phyloP scores from a whole-genome alignment of 164 flowering plant species.

The Macadamia tetraphylla region DNA sequence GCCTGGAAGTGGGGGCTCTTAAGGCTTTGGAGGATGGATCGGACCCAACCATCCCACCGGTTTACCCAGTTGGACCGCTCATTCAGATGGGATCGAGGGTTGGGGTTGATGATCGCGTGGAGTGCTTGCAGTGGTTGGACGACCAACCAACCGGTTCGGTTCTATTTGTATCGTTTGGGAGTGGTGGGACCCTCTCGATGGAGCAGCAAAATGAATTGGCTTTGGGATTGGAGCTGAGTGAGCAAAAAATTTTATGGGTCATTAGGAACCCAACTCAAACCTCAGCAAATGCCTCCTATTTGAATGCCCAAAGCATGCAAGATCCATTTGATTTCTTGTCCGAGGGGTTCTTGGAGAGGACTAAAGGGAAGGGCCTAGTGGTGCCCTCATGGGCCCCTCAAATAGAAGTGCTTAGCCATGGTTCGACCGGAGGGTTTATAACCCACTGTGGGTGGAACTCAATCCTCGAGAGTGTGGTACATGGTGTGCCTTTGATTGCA shows the following conservation, averaged over 20 bases:
- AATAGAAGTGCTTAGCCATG: constrained; percentile 41
- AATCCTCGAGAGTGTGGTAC: constrained; percentile 56
- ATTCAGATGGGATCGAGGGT: constrained; percentile 6
- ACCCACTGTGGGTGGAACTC: constrained; percentile 83
- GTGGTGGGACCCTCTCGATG: constrained; percentile 34
- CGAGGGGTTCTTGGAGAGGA: constrained; percentile 40
- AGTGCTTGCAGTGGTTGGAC: constrained; percentile 36
- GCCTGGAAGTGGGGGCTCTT: constrained; percentile 39
- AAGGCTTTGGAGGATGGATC: constrained; percentile 9
- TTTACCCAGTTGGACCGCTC: constrained; percentile 37
- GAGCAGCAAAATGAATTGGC: constrained; percentile 35
- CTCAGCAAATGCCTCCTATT: constrained; percentile 29
- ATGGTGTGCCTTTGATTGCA: constrained; percentile 9
- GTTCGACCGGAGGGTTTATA: constrained; percentile 51
- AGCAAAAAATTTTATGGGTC: constrained; percentile 40
- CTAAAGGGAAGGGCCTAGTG: constrained; percentile 37
- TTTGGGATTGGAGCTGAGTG: not conserved
- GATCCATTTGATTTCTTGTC: constrained; percentile 42
- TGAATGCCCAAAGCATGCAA: constrained; percentile 13
- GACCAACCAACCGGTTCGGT: constrained; percentile 34
- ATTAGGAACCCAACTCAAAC: constrained; percentile 27
- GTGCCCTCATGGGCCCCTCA: constrained; percentile 62
- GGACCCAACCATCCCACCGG: constrained; percentile 20
- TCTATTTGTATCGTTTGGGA: constrained; percentile 36
- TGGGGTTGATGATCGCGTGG: not conserved